Evolutionary conservation across 768 basidiomycete species (phyloP), one percentile per base, ranked within the genome.

Genomic region (Serendipita sp.): DNA sequence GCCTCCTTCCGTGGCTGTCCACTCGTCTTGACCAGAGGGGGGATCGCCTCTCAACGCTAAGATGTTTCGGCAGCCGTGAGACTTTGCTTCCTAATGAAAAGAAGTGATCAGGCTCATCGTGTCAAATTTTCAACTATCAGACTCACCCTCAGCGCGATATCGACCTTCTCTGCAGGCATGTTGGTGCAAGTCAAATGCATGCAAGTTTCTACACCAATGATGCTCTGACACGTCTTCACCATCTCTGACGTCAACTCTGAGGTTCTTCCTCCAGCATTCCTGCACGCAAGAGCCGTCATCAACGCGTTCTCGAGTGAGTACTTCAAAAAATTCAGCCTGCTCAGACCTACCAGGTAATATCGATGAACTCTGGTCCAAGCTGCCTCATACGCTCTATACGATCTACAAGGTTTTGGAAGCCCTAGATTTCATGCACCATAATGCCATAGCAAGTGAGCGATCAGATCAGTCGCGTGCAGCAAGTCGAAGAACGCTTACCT

Each of bases 101-200:
- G 62, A 40, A 40, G 40, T 6, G 13, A 40, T 34, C n/a, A 36
- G 52, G 18, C 62, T 48, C 52, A 64, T 44, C 33, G 63, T 67
- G 65, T 44, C 52, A 62, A 18, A 52, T 48, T 18, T 16, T 8
- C 18, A 6, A 63, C 65, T 64, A 6, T 13, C 64, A 27, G 11
- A 76, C 88, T 68, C 70, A 97, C 95, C 72, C 80, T 75, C 50
- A 99, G 76, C 36, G 95, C 93, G 69, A 86, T 83, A 75, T 96
- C 93, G 23, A 99, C 87, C 72, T 98, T 97, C 73, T 89, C 86
- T 71, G 80, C 80, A n/a, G 92, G 91, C 92, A 99, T 96, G 75
- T 95, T 96, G 60, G 96, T 98, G 72, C 96, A 98, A 50, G 95
- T 98, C 68, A 99, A 75, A 75, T 99, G 96, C 91, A 99, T 92